These are phyloP conservation scores for Acacia melanoxylon DNA, from an alignment of 306 rosid genomes.

Conservation along the genomic window DNA sequence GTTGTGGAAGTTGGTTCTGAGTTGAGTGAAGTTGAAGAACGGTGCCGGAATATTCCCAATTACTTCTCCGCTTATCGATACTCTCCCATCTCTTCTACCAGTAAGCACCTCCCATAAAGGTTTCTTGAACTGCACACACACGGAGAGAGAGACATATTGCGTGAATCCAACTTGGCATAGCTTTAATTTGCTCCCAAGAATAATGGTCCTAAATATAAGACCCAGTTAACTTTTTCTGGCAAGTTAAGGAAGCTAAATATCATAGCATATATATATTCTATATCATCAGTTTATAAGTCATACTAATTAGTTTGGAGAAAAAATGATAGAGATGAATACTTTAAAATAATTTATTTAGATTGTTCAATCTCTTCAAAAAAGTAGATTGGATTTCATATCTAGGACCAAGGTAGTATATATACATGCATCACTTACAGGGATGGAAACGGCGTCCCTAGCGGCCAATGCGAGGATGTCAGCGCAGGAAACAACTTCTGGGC, in stretches of 20 bases:
- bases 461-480: constrained; percentile 63
- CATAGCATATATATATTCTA: too few relatives aligned
- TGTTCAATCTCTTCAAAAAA: too few relatives aligned
- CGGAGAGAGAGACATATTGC: not conserved
- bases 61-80: constrained; percentile 34
- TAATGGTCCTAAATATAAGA: not conserved
- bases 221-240: fast-evolving
- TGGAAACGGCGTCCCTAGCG: constrained; percentile 54
- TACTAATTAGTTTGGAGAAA: too few relatives aligned
- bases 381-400: too few relatives aligned
- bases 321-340: too few relatives aligned
- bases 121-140: constrained; percentile 38
- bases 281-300: too few relatives aligned
- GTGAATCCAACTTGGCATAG: not conserved
- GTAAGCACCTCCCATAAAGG: constrained; percentile 60
- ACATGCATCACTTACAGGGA: constrained; percentile 30
- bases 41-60: constrained; percentile 47
- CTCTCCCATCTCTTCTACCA: constrained; percentile 68
- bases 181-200: too few relatives aligned
- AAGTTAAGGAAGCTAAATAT: fast-evolving
- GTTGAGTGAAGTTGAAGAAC: constrained; percentile 42
- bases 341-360: too few relatives aligned
- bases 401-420: too few relatives aligned
- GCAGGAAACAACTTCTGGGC: constrained; percentile 58
- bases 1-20: constrained; percentile 39